A percentile compares a stretch with the other conserved stretches of the same genome.
Conservation (phyloP, 768 basidiomycete genomes). For the Dioszegia crocea region DNA sequence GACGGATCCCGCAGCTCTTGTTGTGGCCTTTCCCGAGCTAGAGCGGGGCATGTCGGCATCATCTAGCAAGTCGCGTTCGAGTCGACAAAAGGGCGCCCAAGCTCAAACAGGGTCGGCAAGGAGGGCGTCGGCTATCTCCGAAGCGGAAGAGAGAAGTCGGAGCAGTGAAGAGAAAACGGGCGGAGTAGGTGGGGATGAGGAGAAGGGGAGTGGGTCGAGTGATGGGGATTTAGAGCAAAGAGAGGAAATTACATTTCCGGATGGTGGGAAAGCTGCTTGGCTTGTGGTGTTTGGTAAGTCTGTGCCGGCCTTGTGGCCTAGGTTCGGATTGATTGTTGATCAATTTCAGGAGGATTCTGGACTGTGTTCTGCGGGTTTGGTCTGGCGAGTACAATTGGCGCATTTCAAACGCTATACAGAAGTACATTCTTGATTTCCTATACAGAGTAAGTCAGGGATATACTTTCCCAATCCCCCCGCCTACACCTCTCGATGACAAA, state of each 20-base stretch:
- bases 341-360: constrained; percentile 8
- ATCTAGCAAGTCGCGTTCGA: not conserved
- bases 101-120: not conserved
- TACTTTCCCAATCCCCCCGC: not conserved
- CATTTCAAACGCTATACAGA: constrained; percentile 21
- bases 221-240: not conserved
- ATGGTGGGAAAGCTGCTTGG: constrained; percentile 12
- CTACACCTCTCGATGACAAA: not conserved
- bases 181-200: not conserved
- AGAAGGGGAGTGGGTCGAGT: not conserved
- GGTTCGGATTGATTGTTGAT: not conserved
- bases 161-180: not conserved
- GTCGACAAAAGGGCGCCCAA: too few species aligned
- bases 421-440: constrained; percentile 11
- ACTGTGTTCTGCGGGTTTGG: constrained; percentile 13
- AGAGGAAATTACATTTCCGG: constrained; percentile 4
- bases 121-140: constrained; percentile 8
- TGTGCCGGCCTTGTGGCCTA: not conserved
- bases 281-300: constrained; percentile 12
- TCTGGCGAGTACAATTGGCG: constrained; percentile 17
- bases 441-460: constrained; percentile 12
- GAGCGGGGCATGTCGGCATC: not conserved
- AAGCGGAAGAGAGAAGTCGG: not conserved
- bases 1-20: not conserved
- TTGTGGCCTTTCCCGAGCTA: constrained; percentile 4